A percentile compares a stretch with the other conserved stretches of the same genome.
Evolutionary conservation across 805 yeast species (phyloP).

Genomic region (Candida manassasensis): DNA sequence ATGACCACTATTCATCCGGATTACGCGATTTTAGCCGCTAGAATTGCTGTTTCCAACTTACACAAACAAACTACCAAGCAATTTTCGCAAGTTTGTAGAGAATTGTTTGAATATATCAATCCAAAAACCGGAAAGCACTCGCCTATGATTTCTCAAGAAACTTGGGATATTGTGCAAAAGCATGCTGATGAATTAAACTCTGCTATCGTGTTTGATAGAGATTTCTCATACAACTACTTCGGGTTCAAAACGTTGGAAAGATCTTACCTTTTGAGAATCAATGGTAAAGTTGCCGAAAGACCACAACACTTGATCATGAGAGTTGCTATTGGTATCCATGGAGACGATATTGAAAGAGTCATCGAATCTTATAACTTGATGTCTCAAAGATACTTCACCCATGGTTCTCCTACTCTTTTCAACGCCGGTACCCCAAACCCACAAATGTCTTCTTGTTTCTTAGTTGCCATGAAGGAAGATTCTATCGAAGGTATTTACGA

Average conservation of each 20-base stretch:
- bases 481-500: slow-evolving; percentile 61
- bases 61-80: slow-evolving; percentile 91
- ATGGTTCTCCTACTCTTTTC: slow-evolving; percentile 59
- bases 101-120: slow-evolving; percentile 72
- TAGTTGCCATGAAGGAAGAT: slow-evolving; percentile 60
- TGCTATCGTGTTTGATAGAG: slow-evolving; percentile 45
- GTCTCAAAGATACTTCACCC: slow-evolving; percentile 57
- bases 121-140: slow-evolving; percentile 66
- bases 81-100: slow-evolving; percentile 71
- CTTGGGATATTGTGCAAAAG: slow-evolving; percentile 33
- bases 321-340: slow-evolving; percentile 59
- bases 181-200: slow-evolving; percentile 41
- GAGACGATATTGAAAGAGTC: slow-evolving; percentile 46
- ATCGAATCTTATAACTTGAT: slow-evolving; percentile 54
- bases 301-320: slow-evolving; percentile 62
- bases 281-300: slow-evolving; percentile 56
- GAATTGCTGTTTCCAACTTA: slow-evolving; percentile 89
- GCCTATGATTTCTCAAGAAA: slow-evolving; percentile 42
- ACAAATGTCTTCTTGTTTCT: slow-evolving; percentile 60
- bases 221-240: slow-evolving; percentile 53
- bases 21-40: slow-evolving; percentile 90
- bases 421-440: slow-evolving; percentile 60
- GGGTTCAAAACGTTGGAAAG: slow-evolving; percentile 60
- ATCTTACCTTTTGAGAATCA: slow-evolving; percentile 49
- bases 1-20: slow-evolving; percentile 99